These are phyloP conservation scores for Terfezia boudieri DNA, from an alignment of 495 filamentous ascomycete genomes.

Conservation along the genomic window DNA sequence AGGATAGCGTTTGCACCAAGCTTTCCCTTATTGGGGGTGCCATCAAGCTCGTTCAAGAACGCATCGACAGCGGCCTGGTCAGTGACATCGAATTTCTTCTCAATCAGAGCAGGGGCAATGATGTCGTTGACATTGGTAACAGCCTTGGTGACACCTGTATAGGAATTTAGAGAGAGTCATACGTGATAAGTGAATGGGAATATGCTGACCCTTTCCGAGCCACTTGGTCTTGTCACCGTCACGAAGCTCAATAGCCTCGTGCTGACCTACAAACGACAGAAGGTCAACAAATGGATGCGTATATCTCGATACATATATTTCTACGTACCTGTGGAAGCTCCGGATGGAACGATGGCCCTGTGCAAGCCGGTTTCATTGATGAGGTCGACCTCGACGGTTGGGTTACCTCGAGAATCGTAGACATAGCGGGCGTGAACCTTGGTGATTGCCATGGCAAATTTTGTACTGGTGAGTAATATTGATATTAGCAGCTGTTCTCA, in stretches of 20 bases:
- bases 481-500: no score
- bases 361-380: constrained; percentile 91
- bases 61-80: constrained; percentile 82
- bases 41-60: constrained; percentile 91
- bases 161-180: constrained; percentile 18
- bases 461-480: neutral
- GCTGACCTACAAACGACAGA: constrained; percentile 40
- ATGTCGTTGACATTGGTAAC: constrained; percentile 86
- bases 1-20: constrained; percentile 98
- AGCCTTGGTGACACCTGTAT: constrained; percentile 52
- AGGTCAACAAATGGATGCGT: neutral
- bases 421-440: constrained; percentile 97
- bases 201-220: constrained; percentile 56
- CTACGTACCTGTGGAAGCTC: constrained; percentile 76
- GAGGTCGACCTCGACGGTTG: constrained; percentile 60
- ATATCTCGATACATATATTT: neutral
- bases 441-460: constrained; percentile 63
- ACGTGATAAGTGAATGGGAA: neutral
- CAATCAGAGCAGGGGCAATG: constrained; percentile 82
- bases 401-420: constrained; percentile 80
- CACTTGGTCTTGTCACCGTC: constrained; percentile 96
- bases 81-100: constrained; percentile 86
- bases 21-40: constrained; percentile 90
- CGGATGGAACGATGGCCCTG: constrained; percentile 95
- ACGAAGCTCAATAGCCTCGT: constrained; percentile 96